Evolutionary conservation across 352 stramenopile genomes (phyloP).

Genomic region (Phytopythium ostracodes): DNA sequence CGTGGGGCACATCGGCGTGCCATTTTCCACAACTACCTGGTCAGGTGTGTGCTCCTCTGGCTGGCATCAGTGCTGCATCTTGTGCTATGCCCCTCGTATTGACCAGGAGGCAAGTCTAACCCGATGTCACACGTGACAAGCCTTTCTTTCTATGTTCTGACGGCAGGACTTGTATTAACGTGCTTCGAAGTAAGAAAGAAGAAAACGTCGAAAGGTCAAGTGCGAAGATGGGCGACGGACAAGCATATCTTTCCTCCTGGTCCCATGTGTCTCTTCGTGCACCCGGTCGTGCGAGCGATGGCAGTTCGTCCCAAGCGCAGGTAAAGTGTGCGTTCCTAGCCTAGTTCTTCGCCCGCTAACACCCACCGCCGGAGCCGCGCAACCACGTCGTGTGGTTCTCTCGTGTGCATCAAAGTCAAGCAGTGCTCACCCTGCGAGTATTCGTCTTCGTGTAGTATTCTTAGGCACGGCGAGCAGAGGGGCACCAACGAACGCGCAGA

Average conservation of each 20-base stretch:
- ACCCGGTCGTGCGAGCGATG: neutral
- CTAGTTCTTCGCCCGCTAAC: neutral
- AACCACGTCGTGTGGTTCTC: neutral
- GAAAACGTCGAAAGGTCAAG: neutral
- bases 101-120: neutral
- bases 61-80: neutral
- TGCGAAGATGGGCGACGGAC: neutral
- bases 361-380: neutral
- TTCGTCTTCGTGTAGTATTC: neutral
- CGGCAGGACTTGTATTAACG: neutral
- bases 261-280: constrained; percentile 1
- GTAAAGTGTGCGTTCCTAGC: neutral
- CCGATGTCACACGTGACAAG: neutral
- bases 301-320: neutral
- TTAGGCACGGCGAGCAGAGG: neutral
- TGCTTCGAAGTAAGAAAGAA: neutral
- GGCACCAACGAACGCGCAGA: neutral
- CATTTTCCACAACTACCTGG: neutral
- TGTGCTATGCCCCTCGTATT: neutral
- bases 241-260: neutral
- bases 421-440: neutral
- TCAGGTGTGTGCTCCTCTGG: neutral
- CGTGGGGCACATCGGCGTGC: neutral
- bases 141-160: neutral
- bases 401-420: neutral